These are phyloP conservation scores for Apiospora rasikravindrae DNA, from an alignment of 2,329 filamentous ascomycete species.

Conservation along the genomic window DNA sequence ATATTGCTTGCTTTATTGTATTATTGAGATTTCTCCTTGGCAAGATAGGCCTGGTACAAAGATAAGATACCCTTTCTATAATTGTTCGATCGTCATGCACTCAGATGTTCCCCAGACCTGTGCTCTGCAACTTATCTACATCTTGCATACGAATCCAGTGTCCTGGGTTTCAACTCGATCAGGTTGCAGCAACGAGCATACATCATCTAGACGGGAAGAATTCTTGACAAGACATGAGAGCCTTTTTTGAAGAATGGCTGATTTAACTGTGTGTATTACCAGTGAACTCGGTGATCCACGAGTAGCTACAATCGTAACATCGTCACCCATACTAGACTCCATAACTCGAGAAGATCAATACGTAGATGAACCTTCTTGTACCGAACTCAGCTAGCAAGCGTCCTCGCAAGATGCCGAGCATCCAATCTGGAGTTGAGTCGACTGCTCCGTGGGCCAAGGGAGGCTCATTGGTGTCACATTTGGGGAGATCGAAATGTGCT, in stretches of 20 bases:
- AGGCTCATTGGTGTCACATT: constrained; percentile 18
- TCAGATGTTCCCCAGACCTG: neutral
- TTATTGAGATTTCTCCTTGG: neutral
- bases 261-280: constrained; percentile 15
- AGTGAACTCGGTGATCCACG: constrained; percentile 10
- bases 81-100: neutral
- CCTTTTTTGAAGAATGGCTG: neutral
- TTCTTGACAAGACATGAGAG: neutral
- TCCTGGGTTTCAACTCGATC: too few species aligned
- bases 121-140: neutral
- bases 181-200: neutral
- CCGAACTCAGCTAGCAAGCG: constrained; percentile 13
- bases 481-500: constrained; percentile 20
- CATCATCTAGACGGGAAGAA: neutral
- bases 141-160: too few species aligned
- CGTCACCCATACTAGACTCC: constrained; percentile 15
- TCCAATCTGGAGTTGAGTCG: constrained; percentile 6
- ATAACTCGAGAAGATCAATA: constrained; percentile 14
- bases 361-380: constrained; percentile 7
- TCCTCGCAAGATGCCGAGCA: constrained; percentile 15
- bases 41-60: neutral
- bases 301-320: constrained; percentile 16
- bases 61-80: neutral
- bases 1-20: neutral
- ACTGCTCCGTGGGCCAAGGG: constrained; percentile 8